Evolutionary conservation across 2,329 filamentous ascomycete genomes (phyloP), one percentile per base, ranked within the genome.

Genomic region (Lecanoromycetidae sp.): DNA sequence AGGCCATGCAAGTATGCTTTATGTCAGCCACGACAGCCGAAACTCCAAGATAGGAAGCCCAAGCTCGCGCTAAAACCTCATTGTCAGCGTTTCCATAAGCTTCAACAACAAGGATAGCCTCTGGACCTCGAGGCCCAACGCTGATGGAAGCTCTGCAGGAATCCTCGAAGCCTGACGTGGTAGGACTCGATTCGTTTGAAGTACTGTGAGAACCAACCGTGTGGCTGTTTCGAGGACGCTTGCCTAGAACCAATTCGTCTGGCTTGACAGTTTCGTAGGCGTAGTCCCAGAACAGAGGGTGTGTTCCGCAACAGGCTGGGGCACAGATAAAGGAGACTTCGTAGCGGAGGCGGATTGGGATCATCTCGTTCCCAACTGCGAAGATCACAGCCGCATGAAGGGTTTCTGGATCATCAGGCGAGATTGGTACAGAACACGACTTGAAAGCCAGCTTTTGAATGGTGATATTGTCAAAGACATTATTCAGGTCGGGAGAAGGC

Each of bases 41-140:
- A 56, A 85, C 63, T 2, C 83, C 83, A 75, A 81, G 84, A 57
- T 85, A 80, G 46, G 80, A 75, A 60, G 82, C 87, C 83, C 83
- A 87, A 5, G 83, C 82, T 52, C 83, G 69, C 1, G 80, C 82
- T 56, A 87, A 72, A 3, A 86, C 82, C 62, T 87, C 83, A 55
- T 87, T 86, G 61, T 87, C 83, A 40, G 70, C 69, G 19, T 82
- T 80, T 1, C 83, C 83, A 59, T 84, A 79, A 0, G 82, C 80
- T 63, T 87, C 80, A 12, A 87, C 71, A 4, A 82, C 79, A 7
- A 87, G 67, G 3, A 87, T 22, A 15, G 43, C 37, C 20, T 45
- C 43, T 7, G 41, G 41, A 8, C 4, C 41, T 25, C 5, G 19
- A 20, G 9, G 37, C 30, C n/a, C n/a, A n/a, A n/a, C n/a, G n/a